These are phyloP conservation scores for Yarrowia porcina DNA, from an alignment of 805 yeast genomes.

Conservation along the genomic window DNA sequence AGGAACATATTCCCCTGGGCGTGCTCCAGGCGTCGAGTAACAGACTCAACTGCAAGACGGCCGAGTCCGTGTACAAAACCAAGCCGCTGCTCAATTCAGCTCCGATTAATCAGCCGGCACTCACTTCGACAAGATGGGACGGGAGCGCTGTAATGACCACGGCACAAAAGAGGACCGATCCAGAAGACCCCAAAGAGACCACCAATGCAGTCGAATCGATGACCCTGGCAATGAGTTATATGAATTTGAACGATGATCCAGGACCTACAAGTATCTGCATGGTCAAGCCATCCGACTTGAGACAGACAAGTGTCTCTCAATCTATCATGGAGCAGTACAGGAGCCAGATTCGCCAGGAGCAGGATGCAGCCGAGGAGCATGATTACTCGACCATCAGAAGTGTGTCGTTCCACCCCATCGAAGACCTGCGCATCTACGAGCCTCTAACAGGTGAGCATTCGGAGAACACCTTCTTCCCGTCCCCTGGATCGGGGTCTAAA, in stretches of 20 bases:
- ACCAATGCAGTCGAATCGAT: not conserved
- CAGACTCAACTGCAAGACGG: slow-evolving; percentile 2
- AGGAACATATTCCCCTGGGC: not conserved
- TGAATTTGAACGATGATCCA: not conserved
- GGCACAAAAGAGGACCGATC: not conserved
- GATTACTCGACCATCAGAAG: not conserved
- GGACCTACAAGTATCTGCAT: slow-evolving; percentile 6
- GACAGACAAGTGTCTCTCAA: not conserved
- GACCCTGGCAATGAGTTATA: not conserved
- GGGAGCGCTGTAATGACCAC: not conserved
- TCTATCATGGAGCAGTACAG: slow-evolving; percentile 18
- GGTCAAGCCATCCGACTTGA: slow-evolving; percentile 5
- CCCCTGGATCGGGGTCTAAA: slow-evolving; percentile 13
- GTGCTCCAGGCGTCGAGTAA: not conserved
- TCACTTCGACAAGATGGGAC: not conserved
- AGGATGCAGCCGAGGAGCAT: not conserved
- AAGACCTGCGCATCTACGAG: not conserved
- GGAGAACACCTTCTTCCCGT: slow-evolving; percentile 7
- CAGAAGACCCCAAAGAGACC: not conserved
- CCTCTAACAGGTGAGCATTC: slow-evolving; percentile 18
- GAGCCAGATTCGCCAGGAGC: not conserved
- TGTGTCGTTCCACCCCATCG: not conserved
- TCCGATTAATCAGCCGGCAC: not conserved
- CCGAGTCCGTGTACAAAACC: not conserved
- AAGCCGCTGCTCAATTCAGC: slow-evolving; percentile 8